Conservation (phyloP, 2,329 filamentous ascomycete genomes). For the Delphinella strobiligena region DNA sequence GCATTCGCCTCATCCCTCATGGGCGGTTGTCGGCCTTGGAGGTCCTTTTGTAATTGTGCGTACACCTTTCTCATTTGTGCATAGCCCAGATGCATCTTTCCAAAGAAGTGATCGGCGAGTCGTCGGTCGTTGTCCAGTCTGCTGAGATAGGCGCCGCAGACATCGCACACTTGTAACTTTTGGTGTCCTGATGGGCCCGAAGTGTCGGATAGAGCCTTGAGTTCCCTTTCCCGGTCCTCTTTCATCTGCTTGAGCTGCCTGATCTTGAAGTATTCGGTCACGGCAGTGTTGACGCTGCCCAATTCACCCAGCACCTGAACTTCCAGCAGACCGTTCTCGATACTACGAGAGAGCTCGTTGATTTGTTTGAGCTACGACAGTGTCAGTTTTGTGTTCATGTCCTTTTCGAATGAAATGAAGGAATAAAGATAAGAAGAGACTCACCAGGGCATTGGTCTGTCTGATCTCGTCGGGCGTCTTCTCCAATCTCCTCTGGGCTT, state of each 20-base stretch:
- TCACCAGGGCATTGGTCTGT: conserved; percentile 75
- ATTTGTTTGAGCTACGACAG: conserved; percentile 64
- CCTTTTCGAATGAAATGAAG: background rate
- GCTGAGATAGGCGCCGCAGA: conserved; percentile 89
- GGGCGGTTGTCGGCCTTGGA: conserved; percentile 59
- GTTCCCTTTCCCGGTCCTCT: conserved; percentile 70
- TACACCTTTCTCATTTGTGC: conserved; percentile 95
- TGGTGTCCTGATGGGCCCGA: conserved; percentile 89
- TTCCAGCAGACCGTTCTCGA: conserved; percentile 74
- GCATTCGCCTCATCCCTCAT: conserved; percentile 36
- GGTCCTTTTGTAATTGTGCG: conserved; percentile 74
- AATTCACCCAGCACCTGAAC: conserved; percentile 75
- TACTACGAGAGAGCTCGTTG: conserved; percentile 62
- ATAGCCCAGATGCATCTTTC: conserved; percentile 98
- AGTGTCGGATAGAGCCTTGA: conserved; percentile 84
- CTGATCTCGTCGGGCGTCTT: conserved; percentile 97
- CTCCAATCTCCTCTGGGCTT: conserved; percentile 77
- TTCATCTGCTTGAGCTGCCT: conserved; percentile 70
- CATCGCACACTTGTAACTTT: conserved; percentile 96
- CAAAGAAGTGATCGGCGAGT: conserved; percentile 94
- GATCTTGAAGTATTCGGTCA: conserved; percentile 80
- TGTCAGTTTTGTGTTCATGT: background rate
- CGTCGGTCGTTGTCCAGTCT: conserved; percentile 88
- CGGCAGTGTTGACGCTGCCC: conserved; percentile 66
- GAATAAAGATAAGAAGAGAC: conserved; percentile 10